These are phyloP conservation scores for Inga oerstediana DNA, from an alignment of 306 rosid species.

Conservation along the genomic window DNA sequence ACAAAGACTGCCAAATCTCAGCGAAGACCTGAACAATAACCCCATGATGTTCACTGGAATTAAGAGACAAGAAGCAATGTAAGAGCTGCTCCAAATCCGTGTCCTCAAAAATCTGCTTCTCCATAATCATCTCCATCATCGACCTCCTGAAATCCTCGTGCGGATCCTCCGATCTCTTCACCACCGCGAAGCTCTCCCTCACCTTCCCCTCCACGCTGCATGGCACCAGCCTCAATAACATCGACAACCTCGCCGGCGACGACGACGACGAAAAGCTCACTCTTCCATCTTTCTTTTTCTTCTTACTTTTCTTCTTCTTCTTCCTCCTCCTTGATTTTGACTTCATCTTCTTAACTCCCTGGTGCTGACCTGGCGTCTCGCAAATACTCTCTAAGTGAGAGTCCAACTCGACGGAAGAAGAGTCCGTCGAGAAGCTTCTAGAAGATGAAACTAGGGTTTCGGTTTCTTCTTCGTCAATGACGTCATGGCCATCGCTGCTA, in stretches of 20 bases:
- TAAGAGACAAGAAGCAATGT: conserved; percentile 55
- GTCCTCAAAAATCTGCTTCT: conserved; percentile 59
- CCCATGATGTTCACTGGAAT: conserved; percentile 47
- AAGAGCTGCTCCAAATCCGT: conserved; percentile 58
- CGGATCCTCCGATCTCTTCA: conserved; percentile 61
- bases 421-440: conserved; percentile 51
- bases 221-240: conserved; percentile 48
- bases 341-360: conserved; percentile 30
- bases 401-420: conserved; percentile 31
- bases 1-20: conserved; percentile 22
- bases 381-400: conserved; percentile 35
- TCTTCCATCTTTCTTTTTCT: neutral
- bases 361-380: conserved; percentile 24
- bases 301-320: conserved; percentile 3
- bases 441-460: conserved; percentile 63
- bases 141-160: conserved; percentile 63
- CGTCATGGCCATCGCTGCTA: conserved; percentile 44
- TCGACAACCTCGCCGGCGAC: conserved; percentile 64
- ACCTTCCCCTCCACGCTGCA: conserved; percentile 30
- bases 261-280: conserved; percentile 21
- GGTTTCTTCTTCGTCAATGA: conserved; percentile 47
- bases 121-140: conserved; percentile 69
- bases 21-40: conserved; percentile 47
- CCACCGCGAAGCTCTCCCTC: conserved; percentile 59
- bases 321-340: neutral